phyloP scores from a whole-genome alignment of 192 early-diverging fungal genomes.

The Coemansia sp. region DNA sequence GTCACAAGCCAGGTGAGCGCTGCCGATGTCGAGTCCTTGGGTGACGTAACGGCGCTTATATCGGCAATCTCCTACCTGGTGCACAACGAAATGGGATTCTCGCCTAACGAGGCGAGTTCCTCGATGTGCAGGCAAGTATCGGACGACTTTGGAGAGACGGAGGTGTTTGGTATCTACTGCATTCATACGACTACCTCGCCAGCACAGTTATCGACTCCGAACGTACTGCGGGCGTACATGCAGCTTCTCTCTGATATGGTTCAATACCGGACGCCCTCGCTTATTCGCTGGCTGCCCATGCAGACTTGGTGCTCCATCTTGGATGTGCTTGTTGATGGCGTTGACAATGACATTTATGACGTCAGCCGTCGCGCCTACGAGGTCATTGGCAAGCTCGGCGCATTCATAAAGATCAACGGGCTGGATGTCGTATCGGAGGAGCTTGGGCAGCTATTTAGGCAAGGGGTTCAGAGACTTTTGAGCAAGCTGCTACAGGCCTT shows the following conservation, averaged over 20 bases:
- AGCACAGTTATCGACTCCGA: constrained; percentile 31
- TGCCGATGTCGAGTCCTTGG: constrained; percentile 25
- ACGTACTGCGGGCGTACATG: constrained; percentile 39
- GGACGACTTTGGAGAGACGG: constrained; percentile 49
- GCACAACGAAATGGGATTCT: constrained; percentile 50
- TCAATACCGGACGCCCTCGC: constrained; percentile 43
- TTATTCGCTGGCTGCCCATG: constrained; percentile 46
- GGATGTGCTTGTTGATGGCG: constrained; percentile 31
- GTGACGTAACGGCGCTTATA: constrained; percentile 27
- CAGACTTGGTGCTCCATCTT: constrained; percentile 27
- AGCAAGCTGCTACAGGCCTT: constrained; percentile 34
- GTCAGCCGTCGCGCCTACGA: constrained; percentile 47
- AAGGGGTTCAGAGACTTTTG: constrained; percentile 33
- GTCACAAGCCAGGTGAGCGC: not conserved
- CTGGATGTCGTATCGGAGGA: constrained; percentile 11
- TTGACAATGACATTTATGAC: constrained; percentile 45
- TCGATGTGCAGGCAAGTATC: constrained; percentile 24
- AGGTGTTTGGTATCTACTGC: constrained; percentile 47
- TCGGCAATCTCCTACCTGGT: constrained; percentile 38
- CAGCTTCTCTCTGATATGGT: constrained; percentile 48
- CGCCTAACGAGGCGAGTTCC: constrained; percentile 25
- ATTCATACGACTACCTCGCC: constrained; percentile 28
- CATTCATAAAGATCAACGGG: constrained; percentile 36
- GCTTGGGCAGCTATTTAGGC: constrained; percentile 22
- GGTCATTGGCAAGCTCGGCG: constrained; percentile 45